Conservation (phyloP, 2,329 filamentous ascomycete genomes). For the Domatiomyces globalis region DNA sequence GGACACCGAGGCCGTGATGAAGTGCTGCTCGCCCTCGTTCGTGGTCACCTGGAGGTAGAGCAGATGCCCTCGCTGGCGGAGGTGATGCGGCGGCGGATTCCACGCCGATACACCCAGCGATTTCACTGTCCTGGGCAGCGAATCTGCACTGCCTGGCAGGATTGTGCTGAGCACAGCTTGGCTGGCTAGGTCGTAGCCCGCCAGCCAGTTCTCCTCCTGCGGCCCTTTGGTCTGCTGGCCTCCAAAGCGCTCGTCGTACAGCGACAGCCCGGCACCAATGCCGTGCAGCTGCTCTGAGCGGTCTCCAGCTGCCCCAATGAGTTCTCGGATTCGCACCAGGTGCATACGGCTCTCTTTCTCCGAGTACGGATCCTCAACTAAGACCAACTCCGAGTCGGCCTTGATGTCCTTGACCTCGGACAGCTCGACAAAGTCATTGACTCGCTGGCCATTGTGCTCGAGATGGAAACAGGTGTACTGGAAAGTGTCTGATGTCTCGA, state of each 20-base stretch:
- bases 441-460: constrained; percentile 70
- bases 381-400: constrained; percentile 59
- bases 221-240: constrained; percentile 26
- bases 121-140: constrained; percentile 81
- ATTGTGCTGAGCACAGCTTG: constrained; percentile 55
- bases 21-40: constrained; percentile 85
- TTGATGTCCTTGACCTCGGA: constrained; percentile 73
- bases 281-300: constrained; percentile 78
- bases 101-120: constrained; percentile 76
- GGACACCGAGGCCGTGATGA: constrained; percentile 83
- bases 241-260: constrained; percentile 62
- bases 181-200: constrained; percentile 64
- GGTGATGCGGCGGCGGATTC: constrained; percentile 89
- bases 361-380: constrained; percentile 92
- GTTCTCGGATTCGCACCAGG: constrained; percentile 74
- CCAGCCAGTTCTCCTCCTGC: constrained; percentile 39
- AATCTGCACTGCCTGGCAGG: constrained; percentile 50
- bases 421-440: constrained; percentile 91
- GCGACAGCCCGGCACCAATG: constrained; percentile 66
- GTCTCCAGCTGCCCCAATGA: constrained; percentile 83
- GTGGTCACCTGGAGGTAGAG: constrained; percentile 81
- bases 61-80: constrained; percentile 81
- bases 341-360: constrained; percentile 97
- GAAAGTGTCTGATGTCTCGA: constrained; percentile 83
- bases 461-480: constrained; percentile 99